Evolutionary conservation across 495 filamentous ascomycete genomes (phyloP), one percentile per base, ranked within the genome.

Genomic region (Ramalina intermedia): DNA sequence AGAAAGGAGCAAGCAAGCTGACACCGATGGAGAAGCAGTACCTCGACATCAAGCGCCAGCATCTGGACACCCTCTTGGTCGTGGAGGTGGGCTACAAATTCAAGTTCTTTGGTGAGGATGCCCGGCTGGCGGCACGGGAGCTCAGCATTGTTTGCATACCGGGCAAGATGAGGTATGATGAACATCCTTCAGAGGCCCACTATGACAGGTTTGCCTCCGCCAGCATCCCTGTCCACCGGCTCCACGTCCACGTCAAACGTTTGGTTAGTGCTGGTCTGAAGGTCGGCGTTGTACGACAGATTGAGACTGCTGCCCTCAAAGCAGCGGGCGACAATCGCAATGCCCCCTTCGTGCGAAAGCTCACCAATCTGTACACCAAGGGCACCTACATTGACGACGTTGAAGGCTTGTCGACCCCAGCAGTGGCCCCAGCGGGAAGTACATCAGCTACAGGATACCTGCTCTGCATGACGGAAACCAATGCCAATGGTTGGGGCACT

Each of bases 81-180:
- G 78, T 96, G 17, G 88, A 99, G 58, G 91, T 99, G 5, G 91
- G 91, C 24, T 99, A 99, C 62, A 99, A 99, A 62, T 99, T 91
- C 68, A 77, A 81, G 38, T 95, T 99, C 69, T 94, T 94, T 58
- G 91, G 93, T n/a, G 90, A 96, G 58, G 91, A 99, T 69, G 91
- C 91, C 6, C 75, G 87, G 48, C 75, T 79, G 48, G 93, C 91
- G 14, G 83, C 88, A 6, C 94, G 91, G 60, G 87, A 90, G 60
- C 68, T 99, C 50, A 83, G 84, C 49, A 96, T 99, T 57, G 85
- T 96, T 35, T 99, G 91, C 58, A 96, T 96, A 55, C 91, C 91
- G 1, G 91, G 91, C 8, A 99, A 95, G 59, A 79, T 89, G 55
- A 68, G 93, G 56, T 99, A 85, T 53, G 91, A 99, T 61, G 90